phyloP scores from a whole-genome alignment of 768 basidiomycete genomes.

The Russula dissimulans region DNA sequence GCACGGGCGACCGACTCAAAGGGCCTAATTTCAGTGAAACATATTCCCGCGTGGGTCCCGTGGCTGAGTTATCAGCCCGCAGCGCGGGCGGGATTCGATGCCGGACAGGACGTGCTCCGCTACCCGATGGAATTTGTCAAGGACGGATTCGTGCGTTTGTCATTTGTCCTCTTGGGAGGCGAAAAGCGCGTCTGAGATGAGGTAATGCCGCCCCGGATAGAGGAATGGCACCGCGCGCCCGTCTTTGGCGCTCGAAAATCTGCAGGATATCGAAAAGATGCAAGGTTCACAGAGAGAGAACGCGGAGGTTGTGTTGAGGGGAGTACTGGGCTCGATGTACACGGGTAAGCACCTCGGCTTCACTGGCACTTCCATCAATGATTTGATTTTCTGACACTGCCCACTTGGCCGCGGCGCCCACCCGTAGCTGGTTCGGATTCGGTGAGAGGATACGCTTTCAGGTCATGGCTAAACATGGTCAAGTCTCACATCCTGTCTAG shows the following conservation, averaged over 20 bases:
- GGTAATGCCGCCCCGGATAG: background rate
- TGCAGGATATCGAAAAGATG: conserved; percentile 3
- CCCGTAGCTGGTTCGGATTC: conserved; percentile 3
- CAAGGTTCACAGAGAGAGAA: background rate
- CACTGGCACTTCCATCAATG: background rate
- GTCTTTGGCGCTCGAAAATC: conserved; percentile 4
- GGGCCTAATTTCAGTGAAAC: background rate
- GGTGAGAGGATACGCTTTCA: background rate
- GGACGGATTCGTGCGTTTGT: conserved; percentile 1
- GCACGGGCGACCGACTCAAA: background rate
- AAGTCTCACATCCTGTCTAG: background rate
- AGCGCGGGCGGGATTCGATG: background rate
- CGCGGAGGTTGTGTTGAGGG: background rate
- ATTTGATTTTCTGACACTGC: background rate
- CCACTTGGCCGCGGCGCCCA: no score
- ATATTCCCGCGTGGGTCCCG: conserved; percentile 7
- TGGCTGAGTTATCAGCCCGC: conserved; percentile 2
- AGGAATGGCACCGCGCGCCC: conserved; percentile 2
- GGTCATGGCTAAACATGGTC: background rate
- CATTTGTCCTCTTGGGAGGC: background rate
- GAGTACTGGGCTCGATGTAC: conserved; percentile 8
- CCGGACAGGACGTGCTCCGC: conserved; percentile 6
- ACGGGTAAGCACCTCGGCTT: background rate
- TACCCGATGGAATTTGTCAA: conserved; percentile 8
- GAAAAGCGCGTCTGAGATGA: background rate